Percentiles rank a stretch among this genome's conserved stretches.
phyloP scores from a whole-genome alignment of 225 moss, liverwort and hornwort genomes.

The Physcomitrellopsis africana region DNA sequence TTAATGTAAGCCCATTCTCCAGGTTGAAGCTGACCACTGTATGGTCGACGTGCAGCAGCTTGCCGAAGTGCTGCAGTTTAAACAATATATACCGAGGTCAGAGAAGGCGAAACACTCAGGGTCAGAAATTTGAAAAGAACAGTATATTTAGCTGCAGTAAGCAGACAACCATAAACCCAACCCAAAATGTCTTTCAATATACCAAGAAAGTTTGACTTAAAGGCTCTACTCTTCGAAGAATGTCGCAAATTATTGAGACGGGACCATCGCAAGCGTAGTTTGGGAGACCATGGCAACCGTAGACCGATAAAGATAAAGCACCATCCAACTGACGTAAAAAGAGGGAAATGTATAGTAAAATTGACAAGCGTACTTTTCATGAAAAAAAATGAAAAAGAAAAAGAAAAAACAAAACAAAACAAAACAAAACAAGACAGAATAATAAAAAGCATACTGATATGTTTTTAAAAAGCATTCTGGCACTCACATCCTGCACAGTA shows the following conservation, averaged over 20 bases:
- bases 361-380: neutral
- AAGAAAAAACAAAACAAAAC: neutral
- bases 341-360: neutral
- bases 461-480: neutral
- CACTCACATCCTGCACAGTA: constrained; percentile 47
- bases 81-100: neutral
- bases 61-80: constrained; percentile 42
- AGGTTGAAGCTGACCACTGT: constrained; percentile 41
- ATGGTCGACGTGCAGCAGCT: constrained; percentile 25
- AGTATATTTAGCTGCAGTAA: neutral
- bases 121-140: neutral
- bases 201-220: too few relatives aligned
- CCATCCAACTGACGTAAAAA: neutral
- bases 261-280: neutral
- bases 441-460: neutral
- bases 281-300: too few relatives aligned
- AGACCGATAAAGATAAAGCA: neutral
- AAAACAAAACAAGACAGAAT: too few relatives aligned
- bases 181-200: neutral
- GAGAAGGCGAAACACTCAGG: neutral
- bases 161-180: neutral
- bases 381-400: neutral
- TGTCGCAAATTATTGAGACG: neutral
- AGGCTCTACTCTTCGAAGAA: neutral
- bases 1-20: constrained; percentile 56